Evolutionary conservation across 208 protist genomes (phyloP).

Genomic region (Leishmania amazonensis): DNA sequence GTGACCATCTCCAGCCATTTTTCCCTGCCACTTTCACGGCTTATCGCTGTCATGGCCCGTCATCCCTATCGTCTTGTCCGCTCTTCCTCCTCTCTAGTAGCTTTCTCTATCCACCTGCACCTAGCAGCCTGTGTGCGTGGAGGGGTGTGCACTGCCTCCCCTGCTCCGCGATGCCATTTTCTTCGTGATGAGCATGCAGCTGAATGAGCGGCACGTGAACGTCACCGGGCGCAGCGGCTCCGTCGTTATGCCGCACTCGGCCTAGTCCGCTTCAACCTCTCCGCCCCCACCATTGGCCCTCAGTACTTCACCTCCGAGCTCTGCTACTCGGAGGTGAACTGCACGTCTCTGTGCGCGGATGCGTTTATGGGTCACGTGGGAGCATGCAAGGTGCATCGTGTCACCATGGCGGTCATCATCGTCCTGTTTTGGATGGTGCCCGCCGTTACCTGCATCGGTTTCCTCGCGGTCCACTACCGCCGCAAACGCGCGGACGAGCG

Average conservation of each 20-base stretch:
- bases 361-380: constrained; percentile 32
- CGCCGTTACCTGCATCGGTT: constrained; percentile 24
- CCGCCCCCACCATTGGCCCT: constrained; percentile 12
- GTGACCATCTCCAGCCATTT: neutral
- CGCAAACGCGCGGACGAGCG: constrained; percentile 35
- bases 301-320: constrained; percentile 43
- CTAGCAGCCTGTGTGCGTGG: too few species aligned
- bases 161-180: too few species aligned
- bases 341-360: constrained; percentile 39
- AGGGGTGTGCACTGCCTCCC: too few species aligned
- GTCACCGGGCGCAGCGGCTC: constrained; percentile 23
- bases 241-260: constrained; percentile 28
- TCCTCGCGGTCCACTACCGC: constrained; percentile 38
- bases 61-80: too few species aligned
- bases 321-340: constrained; percentile 45
- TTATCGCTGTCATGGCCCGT: too few species aligned
- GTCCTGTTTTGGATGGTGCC: constrained; percentile 40
- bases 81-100: too few species aligned
- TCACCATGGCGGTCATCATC: constrained; percentile 42
- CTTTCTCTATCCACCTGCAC: too few species aligned
- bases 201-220: constrained; percentile 39
- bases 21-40: neutral
- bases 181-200: constrained; percentile 22
- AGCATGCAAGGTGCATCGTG: constrained; percentile 35
- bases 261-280: constrained; percentile 31